These are phyloP conservation scores for Aspergillus tanneri DNA, from an alignment of 2,329 filamentous ascomycete genomes.

Conservation along the genomic window DNA sequence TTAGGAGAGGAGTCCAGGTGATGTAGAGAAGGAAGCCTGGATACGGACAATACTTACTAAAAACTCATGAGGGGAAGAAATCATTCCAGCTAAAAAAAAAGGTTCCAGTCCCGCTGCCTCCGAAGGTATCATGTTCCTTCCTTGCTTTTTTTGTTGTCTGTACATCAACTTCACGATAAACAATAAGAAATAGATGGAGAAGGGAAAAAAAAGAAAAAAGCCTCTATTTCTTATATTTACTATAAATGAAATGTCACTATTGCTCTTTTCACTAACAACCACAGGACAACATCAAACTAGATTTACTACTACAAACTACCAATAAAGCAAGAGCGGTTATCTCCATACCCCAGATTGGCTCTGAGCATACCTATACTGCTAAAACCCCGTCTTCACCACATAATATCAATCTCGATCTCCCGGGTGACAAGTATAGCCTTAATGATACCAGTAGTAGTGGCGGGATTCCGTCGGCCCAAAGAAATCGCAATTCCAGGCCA, in stretches of 20 bases:
- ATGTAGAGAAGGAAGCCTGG: neutral
- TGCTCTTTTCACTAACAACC: no score
- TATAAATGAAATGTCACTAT: no score
- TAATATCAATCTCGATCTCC: neutral
- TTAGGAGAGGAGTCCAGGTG: slow-evolving; percentile 1
- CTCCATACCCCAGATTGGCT: no score
- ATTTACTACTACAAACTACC: no score
- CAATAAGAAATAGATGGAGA: no score
- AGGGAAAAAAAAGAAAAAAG: no score
- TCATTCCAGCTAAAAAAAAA: neutral
- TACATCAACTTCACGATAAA: no score
- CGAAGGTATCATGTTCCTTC: neutral
- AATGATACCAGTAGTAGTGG: slow-evolving; percentile 2
- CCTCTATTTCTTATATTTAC: no score
- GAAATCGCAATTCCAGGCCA: slow-evolving; percentile 2
- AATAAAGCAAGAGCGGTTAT: neutral
- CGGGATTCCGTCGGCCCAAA: slow-evolving; percentile 9
- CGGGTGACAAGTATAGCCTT: neutral
- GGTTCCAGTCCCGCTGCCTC: neutral
- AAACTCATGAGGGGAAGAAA: neutral
- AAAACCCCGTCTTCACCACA: slow-evolving; percentile 1
- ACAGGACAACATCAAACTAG: no score
- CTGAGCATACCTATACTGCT: neutral
- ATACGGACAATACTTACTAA: neutral
- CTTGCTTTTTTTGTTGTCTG: neutral